Conservation (phyloP, 2,329 filamentous ascomycete genomes). For the Sporothrix brunneoviolacea region DNA sequence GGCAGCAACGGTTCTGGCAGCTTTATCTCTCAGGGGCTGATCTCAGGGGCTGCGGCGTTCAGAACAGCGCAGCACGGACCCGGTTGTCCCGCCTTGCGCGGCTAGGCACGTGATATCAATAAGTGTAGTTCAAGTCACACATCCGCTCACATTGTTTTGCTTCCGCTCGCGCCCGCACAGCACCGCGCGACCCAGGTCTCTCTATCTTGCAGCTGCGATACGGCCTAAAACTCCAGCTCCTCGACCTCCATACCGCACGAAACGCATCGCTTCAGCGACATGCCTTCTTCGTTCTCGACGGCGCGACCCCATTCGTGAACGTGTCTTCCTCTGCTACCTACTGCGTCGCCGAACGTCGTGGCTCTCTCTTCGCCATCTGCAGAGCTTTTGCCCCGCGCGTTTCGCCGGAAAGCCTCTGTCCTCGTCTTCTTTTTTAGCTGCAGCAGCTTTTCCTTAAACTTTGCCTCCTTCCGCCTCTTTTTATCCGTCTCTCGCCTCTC, state of each 20-base stretch:
- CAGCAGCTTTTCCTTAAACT: constrained; percentile 81
- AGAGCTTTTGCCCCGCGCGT: constrained; percentile 40
- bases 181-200: no score
- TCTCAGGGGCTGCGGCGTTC: constrained; percentile 14
- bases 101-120: constrained; percentile 7
- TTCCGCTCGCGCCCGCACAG: no score
- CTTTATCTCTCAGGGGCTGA: constrained; percentile 12
- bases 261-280: constrained; percentile 73
- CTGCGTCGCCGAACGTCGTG: constrained; percentile 67
- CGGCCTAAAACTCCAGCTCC: constrained; percentile 58
- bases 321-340: constrained; percentile 64
- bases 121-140: no score
- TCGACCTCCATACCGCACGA: constrained; percentile 75
- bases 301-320: constrained; percentile 79
- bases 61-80: background rate
- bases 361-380: constrained; percentile 36
- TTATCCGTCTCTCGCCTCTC: constrained; percentile 70
- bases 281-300: constrained; percentile 63
- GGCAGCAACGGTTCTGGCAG: constrained; percentile 27
- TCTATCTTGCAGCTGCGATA: background rate
- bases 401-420: constrained; percentile 79
- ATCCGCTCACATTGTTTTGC: no score
- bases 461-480: constrained; percentile 80
- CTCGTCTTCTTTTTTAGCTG: constrained; percentile 91
- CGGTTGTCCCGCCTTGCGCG: background rate